Percentiles rank a stretch among this genome's conserved stretches.
phyloP scores from a whole-genome alignment of 169 alveolate genomes.

The Plasmodium coatneyi region DNA sequence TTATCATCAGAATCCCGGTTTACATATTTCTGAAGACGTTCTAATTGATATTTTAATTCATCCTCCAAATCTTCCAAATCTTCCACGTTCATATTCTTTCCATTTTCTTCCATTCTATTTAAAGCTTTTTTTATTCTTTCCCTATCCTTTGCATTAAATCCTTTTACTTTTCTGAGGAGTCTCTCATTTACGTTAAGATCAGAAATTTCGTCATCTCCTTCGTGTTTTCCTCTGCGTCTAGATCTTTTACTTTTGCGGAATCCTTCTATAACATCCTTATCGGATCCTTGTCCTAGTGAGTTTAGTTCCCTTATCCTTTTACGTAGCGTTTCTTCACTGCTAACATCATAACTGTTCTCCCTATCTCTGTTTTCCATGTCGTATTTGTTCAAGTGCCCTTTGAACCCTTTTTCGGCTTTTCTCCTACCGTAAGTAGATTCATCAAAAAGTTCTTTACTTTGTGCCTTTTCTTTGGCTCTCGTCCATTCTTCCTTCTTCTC shows the following conservation, averaged over 20 bases:
- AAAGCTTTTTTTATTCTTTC: neutral
- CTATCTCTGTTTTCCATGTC: neutral
- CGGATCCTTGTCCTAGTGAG: neutral
- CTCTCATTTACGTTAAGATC: neutral
- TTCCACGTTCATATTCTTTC: neutral
- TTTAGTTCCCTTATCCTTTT: neutral
- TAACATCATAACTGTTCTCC: neutral
- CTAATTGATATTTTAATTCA: neutral
- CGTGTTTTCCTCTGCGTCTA: neutral
- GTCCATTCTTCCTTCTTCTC: neutral
- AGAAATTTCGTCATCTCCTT: neutral
- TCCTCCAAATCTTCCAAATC: neutral
- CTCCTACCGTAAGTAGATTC: neutral
- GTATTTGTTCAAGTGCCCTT: neutral
- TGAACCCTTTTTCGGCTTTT: neutral
- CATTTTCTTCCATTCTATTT: neutral
- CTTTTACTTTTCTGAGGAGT: neutral
- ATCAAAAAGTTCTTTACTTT: neutral
- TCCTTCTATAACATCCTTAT: neutral
- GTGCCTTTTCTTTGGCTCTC: neutral
- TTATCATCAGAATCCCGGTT: neutral
- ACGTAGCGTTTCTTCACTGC: neutral
- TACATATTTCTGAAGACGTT: neutral
- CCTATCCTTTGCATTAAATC: neutral
- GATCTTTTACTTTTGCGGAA: neutral